A percentile compares a stretch with the other conserved stretches of the same genome.
Evolutionary conservation across 2,329 filamentous ascomycete genomes (phyloP).

Genomic region (Colletotrichum incanum): DNA sequence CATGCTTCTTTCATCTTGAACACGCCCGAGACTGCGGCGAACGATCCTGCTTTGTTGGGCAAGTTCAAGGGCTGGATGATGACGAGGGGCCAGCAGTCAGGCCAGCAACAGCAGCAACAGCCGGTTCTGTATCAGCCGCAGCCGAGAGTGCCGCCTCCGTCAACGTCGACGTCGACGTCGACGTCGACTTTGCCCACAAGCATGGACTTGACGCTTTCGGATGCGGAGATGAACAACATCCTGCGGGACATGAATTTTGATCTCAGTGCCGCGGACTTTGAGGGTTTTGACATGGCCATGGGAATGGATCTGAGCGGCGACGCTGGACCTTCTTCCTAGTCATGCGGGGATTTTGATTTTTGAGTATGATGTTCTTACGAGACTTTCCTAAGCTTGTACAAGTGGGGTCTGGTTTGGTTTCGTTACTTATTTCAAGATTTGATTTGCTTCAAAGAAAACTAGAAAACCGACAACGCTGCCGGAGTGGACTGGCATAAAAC

Average conservation of each 20-base stretch:
- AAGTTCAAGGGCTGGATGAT: slow-evolving; percentile 68
- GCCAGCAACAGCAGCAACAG: slow-evolving; percentile 23
- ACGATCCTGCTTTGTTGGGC: slow-evolving; percentile 66
- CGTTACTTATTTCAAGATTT: too few relatives aligned
- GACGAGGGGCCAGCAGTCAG: slow-evolving; percentile 45
- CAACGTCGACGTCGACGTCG: slow-evolving; percentile 10
- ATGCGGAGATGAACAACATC: slow-evolving; percentile 58
- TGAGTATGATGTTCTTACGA: neutral
- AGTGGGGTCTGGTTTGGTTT: neutral
- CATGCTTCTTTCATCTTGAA: slow-evolving; percentile 66
- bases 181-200: slow-evolving; percentile 47
- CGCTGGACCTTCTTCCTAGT: slow-evolving; percentile 15
- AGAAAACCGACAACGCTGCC: neutral
- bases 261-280: slow-evolving; percentile 49
- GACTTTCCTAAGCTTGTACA: too few relatives aligned
- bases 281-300: slow-evolving; percentile 38
- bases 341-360: neutral
- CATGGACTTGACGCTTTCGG: slow-evolving; percentile 56
- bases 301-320: slow-evolving; percentile 32
- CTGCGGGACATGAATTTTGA: slow-evolving; percentile 62
- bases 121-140: neutral
- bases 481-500: neutral
- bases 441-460: neutral
- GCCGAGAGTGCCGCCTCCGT: slow-evolving; percentile 22
- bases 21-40: slow-evolving; percentile 65